phyloP scores from a whole-genome alignment of 176 grass and related monocot species.

The Tuctoria greenei region DNA sequence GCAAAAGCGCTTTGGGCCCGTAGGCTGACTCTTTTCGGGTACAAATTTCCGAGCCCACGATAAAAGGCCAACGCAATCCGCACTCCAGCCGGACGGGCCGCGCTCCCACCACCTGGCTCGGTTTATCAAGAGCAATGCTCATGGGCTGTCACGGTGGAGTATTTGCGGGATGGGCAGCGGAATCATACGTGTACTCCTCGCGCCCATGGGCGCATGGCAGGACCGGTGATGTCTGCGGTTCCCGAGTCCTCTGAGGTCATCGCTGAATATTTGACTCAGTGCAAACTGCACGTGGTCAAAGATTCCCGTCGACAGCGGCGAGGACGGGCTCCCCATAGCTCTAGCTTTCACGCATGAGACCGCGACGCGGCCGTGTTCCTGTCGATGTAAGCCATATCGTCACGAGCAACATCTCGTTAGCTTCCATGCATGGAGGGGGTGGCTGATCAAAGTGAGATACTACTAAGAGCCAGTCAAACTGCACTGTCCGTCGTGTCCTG shows the following conservation, averaged over 20 bases:
- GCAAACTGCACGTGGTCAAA: conserved; percentile 50
- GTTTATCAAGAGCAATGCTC: no score
- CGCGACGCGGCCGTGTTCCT: conserved; percentile 23
- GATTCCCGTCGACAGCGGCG: conserved; percentile 9
- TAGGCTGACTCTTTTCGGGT: not conserved
- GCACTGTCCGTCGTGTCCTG: not conserved
- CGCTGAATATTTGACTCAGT: conserved; percentile 16
- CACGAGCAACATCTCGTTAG: conserved; percentile 20
- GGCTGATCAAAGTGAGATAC: not conserved
- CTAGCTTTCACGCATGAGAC: conserved; percentile 37
- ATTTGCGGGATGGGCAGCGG: no score
- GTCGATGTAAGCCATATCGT: conserved; percentile 26
- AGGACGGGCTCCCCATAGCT: not conserved
- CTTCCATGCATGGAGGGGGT: not conserved
- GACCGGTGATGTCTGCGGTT: no score
- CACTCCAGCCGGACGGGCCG: not conserved
- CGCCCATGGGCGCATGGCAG: no score
- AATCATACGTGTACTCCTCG: no score
- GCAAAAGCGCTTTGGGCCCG: not conserved
- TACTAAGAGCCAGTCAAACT: conserved; percentile 38
- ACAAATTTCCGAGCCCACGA: not conserved
- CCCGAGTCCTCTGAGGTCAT: not conserved
- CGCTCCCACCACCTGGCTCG: no score
- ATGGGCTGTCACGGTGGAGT: no score
- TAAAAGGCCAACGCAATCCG: not conserved